Base-by-base conservation (phyloP, 2,329 filamentous ascomycete genomes). In the Mycogone perniciosa region DNA sequence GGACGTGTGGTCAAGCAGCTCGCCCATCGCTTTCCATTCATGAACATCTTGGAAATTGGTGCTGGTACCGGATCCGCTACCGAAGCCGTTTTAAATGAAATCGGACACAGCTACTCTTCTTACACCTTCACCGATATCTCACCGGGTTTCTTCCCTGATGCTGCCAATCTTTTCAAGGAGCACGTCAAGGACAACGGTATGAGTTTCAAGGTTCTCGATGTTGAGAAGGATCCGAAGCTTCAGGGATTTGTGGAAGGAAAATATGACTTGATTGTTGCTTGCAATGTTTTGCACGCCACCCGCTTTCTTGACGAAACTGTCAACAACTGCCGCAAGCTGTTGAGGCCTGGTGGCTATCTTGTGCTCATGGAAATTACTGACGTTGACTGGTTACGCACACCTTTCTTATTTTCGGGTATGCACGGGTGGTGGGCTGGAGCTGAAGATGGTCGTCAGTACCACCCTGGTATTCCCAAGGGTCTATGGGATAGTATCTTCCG, bases 101-200 rank as follows among this genome's bases (percentile, higher is more conserved):
- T 74, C 8, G 63, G 59, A 1, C 9, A 56, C 9, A 7, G 51
- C 6, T 70, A 71, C 43, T 13, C 43, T 7, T 52, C 64, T 1
- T 76, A 76, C 55, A 71, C 67, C 0, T 76, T 62, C 58, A 75
- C 75, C 0, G 72, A 76, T 50, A 65, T 73, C 9, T 67, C 67
- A 0, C 47, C 61, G 4, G 65, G 60, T 7, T 71, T 71, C 60
- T 72, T 76, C 41, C 62, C 65, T 4, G 54, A 59, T 1, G 70
- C 67, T 0, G 52, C 59, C 31, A 59, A 65, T 29, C 53, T 52
- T 4, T 67, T 73, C 31, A 48, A 56, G 1, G 38, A 48, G 4
- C 58, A 61, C 33, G 4, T 20, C 20, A 20, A 20, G 20, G 20
- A n/a, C 6, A 47, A 51, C 7, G 38, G 30, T 6, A 57, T 57